Base-by-base conservation (phyloP, 495 filamentous ascomycete genomes). In the Neurospora sp. region DNA sequence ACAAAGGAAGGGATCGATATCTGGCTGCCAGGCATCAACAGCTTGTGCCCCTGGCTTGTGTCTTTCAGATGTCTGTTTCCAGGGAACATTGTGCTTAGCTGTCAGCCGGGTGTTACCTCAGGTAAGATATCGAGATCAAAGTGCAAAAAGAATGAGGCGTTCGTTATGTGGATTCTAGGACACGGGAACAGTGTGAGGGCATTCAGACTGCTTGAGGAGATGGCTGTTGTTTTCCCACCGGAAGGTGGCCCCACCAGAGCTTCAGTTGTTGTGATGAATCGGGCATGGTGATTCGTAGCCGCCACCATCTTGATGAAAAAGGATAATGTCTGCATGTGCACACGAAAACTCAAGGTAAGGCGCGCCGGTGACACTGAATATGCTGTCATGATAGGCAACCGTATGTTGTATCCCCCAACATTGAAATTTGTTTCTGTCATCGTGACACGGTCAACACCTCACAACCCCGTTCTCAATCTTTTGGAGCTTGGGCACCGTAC, bases 1-100 rank as follows among this genome's bases (percentile, higher is more conserved):
- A 62, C 3, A 70, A 70, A n/a, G n/a, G n/a, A 39, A 27, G 37
- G 44, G 48, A 39, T 41, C 69, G 70, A 74, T 70, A 62, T 40
- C 70, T 48, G n/a, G n/a, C n/a, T n/a, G 41, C 44, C 35, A 41
- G 73, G 70, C 46, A 71, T 48, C 69, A 39, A 69, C 39, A 37
- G 5, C 9, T 2, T 48, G 9, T 23, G 46, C 46, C 46, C n/a
- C 48, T 59, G 48, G 54, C 54, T 62, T 35, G 54, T 62, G 14
- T 31, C 27, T 62, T 62, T 62, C 54, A 62, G 54, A 62, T 35
- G 27, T 35, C 20, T 62, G 20, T 27, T 54, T 27, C 48, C 48
- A 59, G 5, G 48, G 20, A 59, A 59, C 48, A 23, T 20, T 27
- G 48, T 59, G 27, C 54, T 62, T 35, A 9, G 6, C 54, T 62